phyloP scores from a whole-genome alignment of 1,284 basidiomycete species.

The Psilocybe mexicana region DNA sequence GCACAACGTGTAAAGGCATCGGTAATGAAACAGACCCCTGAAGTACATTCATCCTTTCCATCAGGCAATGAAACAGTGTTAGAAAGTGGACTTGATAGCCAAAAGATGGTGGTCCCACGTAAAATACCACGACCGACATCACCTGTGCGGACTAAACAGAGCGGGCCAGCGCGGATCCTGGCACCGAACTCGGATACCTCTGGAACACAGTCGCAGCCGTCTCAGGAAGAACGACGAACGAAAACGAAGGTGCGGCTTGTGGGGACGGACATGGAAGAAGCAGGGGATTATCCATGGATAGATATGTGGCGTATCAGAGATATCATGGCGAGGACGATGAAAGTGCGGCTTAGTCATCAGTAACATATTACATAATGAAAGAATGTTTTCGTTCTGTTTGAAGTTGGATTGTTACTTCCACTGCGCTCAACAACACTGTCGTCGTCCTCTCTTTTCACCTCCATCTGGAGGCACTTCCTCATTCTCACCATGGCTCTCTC shows the following conservation, averaged over 20 bases:
- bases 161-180: constrained; percentile 41
- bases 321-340: constrained; percentile 10
- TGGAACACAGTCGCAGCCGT: constrained; percentile 34
- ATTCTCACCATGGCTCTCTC: constrained; percentile 53
- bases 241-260: background rate
- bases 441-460: constrained; percentile 12
- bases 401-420: background rate
- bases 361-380: constrained; percentile 20
- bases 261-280: background rate
- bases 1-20: constrained; percentile 30
- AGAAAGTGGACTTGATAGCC: constrained; percentile 10
- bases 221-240: constrained; percentile 18
- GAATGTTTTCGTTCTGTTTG: constrained; percentile 15
- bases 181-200: constrained; percentile 56
- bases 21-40: constrained; percentile 8
- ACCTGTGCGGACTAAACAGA: constrained; percentile 27
- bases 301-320: constrained; percentile 10
- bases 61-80: constrained; percentile 18
- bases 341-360: constrained; percentile 9
- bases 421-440: constrained; percentile 19
- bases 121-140: constrained; percentile 41
- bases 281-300: constrained; percentile 16
- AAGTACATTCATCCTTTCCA: constrained; percentile 20
- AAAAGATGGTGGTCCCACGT: constrained; percentile 25
- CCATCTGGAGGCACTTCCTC: constrained; percentile 24